phyloP scores from a whole-genome alignment of 2,329 filamentous ascomycete genomes.

The Fusarium denticulatum region DNA sequence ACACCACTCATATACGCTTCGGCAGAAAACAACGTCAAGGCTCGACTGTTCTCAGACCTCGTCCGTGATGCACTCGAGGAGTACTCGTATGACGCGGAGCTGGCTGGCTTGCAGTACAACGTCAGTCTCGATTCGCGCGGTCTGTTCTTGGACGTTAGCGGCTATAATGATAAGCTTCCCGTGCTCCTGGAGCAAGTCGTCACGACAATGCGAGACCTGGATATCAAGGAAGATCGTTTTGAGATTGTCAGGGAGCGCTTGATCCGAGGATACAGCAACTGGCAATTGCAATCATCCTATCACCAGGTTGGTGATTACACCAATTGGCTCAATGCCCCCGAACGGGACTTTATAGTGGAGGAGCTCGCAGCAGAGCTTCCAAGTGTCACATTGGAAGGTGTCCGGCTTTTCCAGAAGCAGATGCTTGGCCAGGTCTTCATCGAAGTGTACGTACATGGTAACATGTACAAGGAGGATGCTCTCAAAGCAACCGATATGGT shows the following conservation, averaged over 20 bases:
- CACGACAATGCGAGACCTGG: conserved; percentile 64
- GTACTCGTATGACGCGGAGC: conserved; percentile 94
- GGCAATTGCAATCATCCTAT: conserved; percentile 88
- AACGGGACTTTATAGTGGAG: conserved; percentile 81
- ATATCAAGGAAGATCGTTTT: conserved; percentile 88
- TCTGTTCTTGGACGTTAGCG: conserved; percentile 80
- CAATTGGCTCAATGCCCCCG: conserved; percentile 76
- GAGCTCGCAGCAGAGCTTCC: conserved; percentile 70
- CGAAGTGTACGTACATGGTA: conserved; percentile 89
- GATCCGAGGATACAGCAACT: conserved; percentile 77
- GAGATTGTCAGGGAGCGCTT: conserved; percentile 90
- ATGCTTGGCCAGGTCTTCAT: conserved; percentile 86
- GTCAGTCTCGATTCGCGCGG: conserved; percentile 79
- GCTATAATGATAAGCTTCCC: conserved; percentile 96
- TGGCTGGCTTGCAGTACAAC: conserved; percentile 87
- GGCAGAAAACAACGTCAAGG: conserved; percentile 80
- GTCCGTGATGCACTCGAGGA: conserved; percentile 90
- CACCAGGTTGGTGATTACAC: conserved; percentile 87
- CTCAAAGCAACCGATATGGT: conserved; percentile 85
- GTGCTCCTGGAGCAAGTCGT: conserved; percentile 92
- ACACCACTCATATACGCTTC: conserved; percentile 83
- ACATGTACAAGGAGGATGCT: conserved; percentile 93
- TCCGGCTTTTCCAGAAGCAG: conserved; percentile 81
- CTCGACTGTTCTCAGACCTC: conserved; percentile 82
- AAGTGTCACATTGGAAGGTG: conserved; percentile 76